Conservation (phyloP, 2,329 filamentous ascomycete species). For the Parascedosporium putredinis region DNA sequence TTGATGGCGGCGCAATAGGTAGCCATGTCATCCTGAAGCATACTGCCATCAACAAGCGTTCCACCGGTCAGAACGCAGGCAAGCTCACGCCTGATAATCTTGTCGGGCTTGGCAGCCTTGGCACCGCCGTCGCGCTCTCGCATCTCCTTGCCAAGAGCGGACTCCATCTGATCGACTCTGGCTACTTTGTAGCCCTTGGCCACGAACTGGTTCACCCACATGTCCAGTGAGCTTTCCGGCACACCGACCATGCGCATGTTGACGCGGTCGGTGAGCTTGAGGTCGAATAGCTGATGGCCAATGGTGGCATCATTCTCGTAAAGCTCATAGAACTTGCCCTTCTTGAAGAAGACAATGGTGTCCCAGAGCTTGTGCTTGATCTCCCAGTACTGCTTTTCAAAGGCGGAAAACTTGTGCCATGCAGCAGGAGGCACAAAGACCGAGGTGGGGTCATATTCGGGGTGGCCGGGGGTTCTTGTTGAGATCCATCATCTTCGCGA, state of each 20-base stretch:
- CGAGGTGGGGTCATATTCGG: constrained; percentile 84
- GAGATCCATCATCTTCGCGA: constrained; percentile 75
- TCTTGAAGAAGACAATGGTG: constrained; percentile 98
- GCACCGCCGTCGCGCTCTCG: constrained; percentile 61
- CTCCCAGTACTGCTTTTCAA: constrained; percentile 98
- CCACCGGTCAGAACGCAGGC: constrained; percentile 85
- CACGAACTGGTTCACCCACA: constrained; percentile 97
- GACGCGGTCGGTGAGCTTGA: constrained; percentile 94
- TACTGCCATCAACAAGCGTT: constrained; percentile 87
- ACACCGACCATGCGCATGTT: constrained; percentile 99
- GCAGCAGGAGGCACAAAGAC: constrained; percentile 79
- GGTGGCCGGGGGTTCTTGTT: constrained; percentile 71
- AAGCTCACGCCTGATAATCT: constrained; percentile 85
- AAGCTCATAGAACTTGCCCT: constrained; percentile 97
- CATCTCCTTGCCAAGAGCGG: constrained; percentile 94
- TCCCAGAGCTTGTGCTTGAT: constrained; percentile 98
- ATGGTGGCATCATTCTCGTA: constrained; percentile 97
- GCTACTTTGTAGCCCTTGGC: constrained; percentile 98
- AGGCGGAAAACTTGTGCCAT: constrained; percentile 77
- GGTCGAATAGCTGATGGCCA: constrained; percentile 90
- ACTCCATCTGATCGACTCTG: constrained; percentile 92
- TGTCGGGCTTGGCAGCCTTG: constrained; percentile 67
- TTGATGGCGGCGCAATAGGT: constrained; percentile 96
- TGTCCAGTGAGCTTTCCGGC: constrained; percentile 85
- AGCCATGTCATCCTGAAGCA: constrained; percentile 97